Percentiles rank a stretch among this genome's conserved stretches.
phyloP scores from a whole-genome alignment of 164 flowering plant genomes.

The Stephania cephalantha region DNA sequence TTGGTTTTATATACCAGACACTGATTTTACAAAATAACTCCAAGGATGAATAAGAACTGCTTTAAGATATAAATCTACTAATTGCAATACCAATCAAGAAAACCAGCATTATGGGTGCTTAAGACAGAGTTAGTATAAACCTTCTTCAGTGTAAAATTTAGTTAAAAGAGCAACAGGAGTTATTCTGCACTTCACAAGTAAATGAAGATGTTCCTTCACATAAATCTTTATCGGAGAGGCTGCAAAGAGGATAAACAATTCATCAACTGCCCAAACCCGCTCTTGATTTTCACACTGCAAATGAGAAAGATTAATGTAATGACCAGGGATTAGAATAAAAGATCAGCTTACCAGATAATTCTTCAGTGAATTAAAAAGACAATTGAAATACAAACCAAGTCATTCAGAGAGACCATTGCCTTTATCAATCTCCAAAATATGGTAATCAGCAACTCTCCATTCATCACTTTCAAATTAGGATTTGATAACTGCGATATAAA shows the following conservation, averaged over 20 bases:
- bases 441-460: conserved; percentile 42
- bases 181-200: conserved; percentile 43
- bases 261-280: conserved; percentile 31
- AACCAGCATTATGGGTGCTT: not conserved
- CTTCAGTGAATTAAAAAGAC: not conserved
- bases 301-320: not conserved
- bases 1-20: too few relatives aligned
- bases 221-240: conserved; percentile 36
- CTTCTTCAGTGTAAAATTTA: conserved; percentile 59
- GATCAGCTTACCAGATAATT: too few relatives aligned
- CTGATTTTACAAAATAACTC: too few relatives aligned
- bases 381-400: conserved; percentile 28
- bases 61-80: not conserved
- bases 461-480: conserved; percentile 30
- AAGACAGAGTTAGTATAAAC: conserved; percentile 21
- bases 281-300: conserved; percentile 44
- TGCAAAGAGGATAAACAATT: conserved; percentile 57
- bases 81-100: not conserved
- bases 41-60: not conserved
- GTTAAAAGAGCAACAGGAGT: conserved; percentile 42
- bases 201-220: conserved; percentile 49
- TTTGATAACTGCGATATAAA: conserved; percentile 38
- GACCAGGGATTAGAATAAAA: too few relatives aligned
- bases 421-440: conserved; percentile 58
- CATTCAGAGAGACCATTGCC: conserved; percentile 26